Evolutionary conservation across 179 eudicot genomes (phyloP).

Genomic region (Carnegiea gigantea): DNA sequence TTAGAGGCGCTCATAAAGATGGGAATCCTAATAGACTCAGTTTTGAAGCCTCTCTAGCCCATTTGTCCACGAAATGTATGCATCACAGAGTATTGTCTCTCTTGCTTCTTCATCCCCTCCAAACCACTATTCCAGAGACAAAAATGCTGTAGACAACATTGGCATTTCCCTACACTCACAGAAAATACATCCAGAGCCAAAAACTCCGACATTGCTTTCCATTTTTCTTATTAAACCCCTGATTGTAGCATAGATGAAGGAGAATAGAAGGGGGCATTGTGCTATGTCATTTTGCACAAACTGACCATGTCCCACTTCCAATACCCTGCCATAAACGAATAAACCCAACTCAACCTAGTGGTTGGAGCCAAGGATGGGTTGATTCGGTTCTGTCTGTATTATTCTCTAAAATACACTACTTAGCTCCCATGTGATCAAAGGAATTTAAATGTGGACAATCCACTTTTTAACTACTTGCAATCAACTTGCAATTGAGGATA

Average conservation of each 20-base stretch:
- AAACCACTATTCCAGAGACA: too few species aligned
- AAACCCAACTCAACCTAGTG: not conserved
- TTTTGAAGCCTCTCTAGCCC: not conserved
- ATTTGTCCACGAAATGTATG: not conserved
- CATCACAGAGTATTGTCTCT: too few species aligned
- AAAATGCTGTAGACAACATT: too few species aligned
- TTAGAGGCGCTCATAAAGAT: not conserved
- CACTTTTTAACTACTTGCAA: not conserved
- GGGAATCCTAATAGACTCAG: not conserved
- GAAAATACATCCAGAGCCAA: not conserved
- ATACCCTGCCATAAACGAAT: not conserved
- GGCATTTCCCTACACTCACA: not conserved
- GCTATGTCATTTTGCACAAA: not conserved
- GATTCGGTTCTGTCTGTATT: not conserved
- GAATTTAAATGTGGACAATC: not conserved
- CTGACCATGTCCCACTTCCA: not conserved
- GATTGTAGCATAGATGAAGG: not conserved
- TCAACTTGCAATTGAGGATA: not conserved
- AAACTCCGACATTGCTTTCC: not conserved
- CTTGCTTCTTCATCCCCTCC: too few species aligned
- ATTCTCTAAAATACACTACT: not conserved
- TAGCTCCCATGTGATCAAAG: not conserved
- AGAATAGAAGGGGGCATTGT: not conserved
- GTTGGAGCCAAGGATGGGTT: not conserved
- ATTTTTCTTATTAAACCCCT: not conserved